Evolutionary conservation across 2,329 filamentous ascomycete genomes (phyloP).

Genomic region (Fusarium chlamydosporum): DNA sequence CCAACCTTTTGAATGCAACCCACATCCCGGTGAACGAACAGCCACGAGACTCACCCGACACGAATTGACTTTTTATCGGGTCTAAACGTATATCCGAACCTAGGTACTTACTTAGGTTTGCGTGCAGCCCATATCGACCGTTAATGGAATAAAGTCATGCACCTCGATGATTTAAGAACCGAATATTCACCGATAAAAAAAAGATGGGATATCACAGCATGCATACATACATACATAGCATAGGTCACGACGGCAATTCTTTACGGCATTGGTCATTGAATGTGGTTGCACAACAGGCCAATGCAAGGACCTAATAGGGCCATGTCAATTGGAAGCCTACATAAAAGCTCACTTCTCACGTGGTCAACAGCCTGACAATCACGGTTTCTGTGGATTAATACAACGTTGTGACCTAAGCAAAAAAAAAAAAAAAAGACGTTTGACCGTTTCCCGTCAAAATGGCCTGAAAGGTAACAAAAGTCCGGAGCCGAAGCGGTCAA

Average conservation of each 20-base stretch:
- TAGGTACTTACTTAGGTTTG: too few relatives aligned
- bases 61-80: conserved; percentile 23
- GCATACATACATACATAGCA: not conserved
- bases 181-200: conserved; percentile 11
- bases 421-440: conserved; percentile 1
- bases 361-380: not conserved
- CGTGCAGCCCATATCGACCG: conserved; percentile 1
- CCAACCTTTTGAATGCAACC: conserved; percentile 14
- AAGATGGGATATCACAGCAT: not conserved
- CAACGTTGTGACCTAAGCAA: conserved; percentile 6
- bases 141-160: conserved; percentile 17
- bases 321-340: not conserved
- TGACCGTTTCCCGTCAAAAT: conserved; percentile 9
- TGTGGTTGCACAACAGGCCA: not conserved
- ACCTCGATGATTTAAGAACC: not conserved
- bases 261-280: conserved; percentile 10
- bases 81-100: conserved; percentile 13
- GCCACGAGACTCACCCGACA: conserved; percentile 11
- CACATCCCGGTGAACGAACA: conserved; percentile 10
- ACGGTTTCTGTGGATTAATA: not conserved
- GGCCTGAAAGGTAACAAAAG: not conserved
- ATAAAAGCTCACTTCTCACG: not conserved
- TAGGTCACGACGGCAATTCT: conserved; percentile 12
- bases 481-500: conserved; percentile 14
- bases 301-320: not conserved